phyloP scores from a whole-genome alignment of 805 yeast species.

The Yamadazyma nakazawae region DNA sequence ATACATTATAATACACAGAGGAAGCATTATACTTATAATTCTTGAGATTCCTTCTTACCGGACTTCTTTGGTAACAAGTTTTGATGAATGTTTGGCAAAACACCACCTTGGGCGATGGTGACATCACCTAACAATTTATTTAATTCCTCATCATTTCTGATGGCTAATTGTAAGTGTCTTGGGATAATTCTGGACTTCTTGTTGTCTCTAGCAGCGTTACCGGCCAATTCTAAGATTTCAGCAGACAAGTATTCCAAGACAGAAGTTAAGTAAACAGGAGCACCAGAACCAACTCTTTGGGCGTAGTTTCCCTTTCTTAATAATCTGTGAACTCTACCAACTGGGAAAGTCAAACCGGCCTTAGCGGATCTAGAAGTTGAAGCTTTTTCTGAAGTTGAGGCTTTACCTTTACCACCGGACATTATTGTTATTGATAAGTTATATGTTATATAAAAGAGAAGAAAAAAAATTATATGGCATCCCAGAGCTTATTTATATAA shows the following conservation, averaged over 20 bases:
- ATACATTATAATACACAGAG: slow-evolving; percentile 17
- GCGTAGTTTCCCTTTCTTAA: slow-evolving; percentile 51
- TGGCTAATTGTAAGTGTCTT: slow-evolving; percentile 51
- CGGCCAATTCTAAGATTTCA: slow-evolving; percentile 50
- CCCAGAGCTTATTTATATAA: slow-evolving; percentile 5
- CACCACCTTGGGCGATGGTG: slow-evolving; percentile 53
- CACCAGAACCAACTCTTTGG: slow-evolving; percentile 52
- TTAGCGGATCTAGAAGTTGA: slow-evolving; percentile 48
- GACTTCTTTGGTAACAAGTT: slow-evolving; percentile 55
- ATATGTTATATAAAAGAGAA: background rate
- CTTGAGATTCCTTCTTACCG: slow-evolving; percentile 57
- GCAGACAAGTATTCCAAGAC: slow-evolving; percentile 50
- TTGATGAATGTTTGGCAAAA: slow-evolving; percentile 49
- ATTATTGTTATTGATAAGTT: slow-evolving; percentile 21
- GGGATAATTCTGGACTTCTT: slow-evolving; percentile 51
- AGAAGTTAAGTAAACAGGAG: slow-evolving; percentile 49
- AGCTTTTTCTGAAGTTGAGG: slow-evolving; percentile 46
- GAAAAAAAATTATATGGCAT: background rate
- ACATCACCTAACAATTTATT: slow-evolving; percentile 50
- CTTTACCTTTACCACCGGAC: slow-evolving; percentile 43
- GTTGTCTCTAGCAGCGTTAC: slow-evolving; percentile 53
- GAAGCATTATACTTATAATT: slow-evolving; percentile 36
- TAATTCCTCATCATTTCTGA: slow-evolving; percentile 52
- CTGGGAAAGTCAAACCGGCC: slow-evolving; percentile 51
- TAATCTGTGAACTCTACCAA: slow-evolving; percentile 50